Base-by-base conservation (phyloP, 305 asterid genomes). In the Coffea humblotiana region DNA sequence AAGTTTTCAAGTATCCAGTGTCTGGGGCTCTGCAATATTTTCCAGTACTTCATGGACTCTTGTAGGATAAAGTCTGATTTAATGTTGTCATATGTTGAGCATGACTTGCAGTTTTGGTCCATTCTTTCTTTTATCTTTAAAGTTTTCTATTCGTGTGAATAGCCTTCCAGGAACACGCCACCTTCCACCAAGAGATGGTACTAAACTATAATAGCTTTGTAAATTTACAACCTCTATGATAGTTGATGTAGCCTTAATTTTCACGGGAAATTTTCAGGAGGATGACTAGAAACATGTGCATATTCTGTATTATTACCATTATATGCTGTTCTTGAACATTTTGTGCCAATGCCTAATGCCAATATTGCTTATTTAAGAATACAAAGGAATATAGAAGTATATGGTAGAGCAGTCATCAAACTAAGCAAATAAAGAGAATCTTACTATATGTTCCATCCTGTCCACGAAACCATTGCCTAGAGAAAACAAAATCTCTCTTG, bases 401-500 rank as follows among this genome's bases (percentile, higher is more conserved):
- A 64, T n/a, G 51, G 56, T 35, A 40, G 56, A 78, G 72, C 11
- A 51, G 37, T 74, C 19, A 27, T 68, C 64, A 51, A 58, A 82
- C 35, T 15, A 77, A 74, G 69, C 66, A 49, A 72, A 63, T 80
- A 32, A 72, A 71, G 52, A 75, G 58, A 80, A 74, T 79, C 94
- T 89, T 91, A 96, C 99, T 94, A 86, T 96, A 94, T 75, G 97
- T 90, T 88, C 98, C 99, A 83, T 96, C 99, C 88, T 95, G 98
- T 81, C 94, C 97, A 52, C 91, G 95, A 86, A 92, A 93, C 99
- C 99, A 95, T 82, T 93, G 97, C 88, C 99, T 87, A 77, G 99
- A 92, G 85, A 91, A 95, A 72, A 93, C 92, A 80, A 95, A 95
- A 85, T 95, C 99, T 88, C 91, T 91, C 89, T 89, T 96, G 49